Percentiles rank a stretch among this genome's conserved stretches.
These are phyloP conservation scores for Colletotrichum endophyticum DNA, from an alignment of 2,329 filamentous ascomycete genomes.

Conservation along the genomic window DNA sequence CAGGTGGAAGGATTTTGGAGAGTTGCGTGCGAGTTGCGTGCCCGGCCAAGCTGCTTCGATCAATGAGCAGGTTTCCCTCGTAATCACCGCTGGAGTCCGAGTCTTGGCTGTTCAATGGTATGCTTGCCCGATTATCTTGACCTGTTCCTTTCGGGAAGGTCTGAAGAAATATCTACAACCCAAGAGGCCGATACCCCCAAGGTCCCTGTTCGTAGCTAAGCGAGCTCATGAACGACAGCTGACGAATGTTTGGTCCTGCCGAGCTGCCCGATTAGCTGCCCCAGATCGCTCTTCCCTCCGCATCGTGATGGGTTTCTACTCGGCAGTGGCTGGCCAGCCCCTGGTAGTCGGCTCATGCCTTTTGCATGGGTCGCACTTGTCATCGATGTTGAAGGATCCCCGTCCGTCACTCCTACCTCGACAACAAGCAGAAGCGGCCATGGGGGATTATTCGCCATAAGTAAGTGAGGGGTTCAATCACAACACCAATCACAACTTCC, in stretches of 20 bases:
- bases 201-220: not conserved
- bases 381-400: not conserved
- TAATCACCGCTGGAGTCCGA: rapidly evolving
- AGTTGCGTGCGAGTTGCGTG: constrained; percentile 5
- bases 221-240: not conserved
- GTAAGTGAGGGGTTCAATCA: not conserved
- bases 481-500: not conserved
- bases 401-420: not conserved
- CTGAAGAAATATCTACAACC: not conserved
- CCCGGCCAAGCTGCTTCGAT: not conserved
- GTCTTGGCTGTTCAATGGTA: not conserved
- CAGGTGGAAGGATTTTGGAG: constrained; percentile 14
- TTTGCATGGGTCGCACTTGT: not conserved
- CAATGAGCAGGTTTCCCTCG: not conserved
- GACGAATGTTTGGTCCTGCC: not conserved
- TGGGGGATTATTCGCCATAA: not conserved
- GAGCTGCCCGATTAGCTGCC: not conserved
- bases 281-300: not conserved
- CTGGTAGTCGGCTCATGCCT: not conserved
- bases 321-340: constrained; percentile 3
- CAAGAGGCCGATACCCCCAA: not conserved
- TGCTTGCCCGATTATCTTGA: not conserved
- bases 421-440: not conserved
- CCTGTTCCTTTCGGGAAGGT: constrained; percentile 1
- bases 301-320: not conserved